Evolutionary conservation across 1,284 basidiomycete genomes (phyloP).

Genomic region (Leccinum pseudoinsigne): DNA sequence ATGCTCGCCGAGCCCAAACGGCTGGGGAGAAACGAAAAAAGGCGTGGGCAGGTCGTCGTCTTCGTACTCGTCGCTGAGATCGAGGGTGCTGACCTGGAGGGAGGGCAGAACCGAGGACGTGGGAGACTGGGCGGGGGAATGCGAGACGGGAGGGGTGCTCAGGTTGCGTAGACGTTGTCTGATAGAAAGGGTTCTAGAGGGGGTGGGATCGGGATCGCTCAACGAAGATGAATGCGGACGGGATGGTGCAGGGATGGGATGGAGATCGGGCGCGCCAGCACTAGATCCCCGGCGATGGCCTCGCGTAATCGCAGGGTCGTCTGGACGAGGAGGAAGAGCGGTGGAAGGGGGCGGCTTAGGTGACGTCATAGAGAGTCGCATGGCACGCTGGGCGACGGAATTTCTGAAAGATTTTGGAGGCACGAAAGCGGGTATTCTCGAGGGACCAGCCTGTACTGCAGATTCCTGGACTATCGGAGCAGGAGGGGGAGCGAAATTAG

Average conservation of each 20-base stretch:
- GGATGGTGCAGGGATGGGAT: constrained; percentile 45
- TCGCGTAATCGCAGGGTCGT: constrained; percentile 40
- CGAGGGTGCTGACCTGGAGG: constrained; percentile 28
- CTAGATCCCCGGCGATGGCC: constrained; percentile 38
- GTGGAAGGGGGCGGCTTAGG: constrained; percentile 61
- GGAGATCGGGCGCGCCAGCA: constrained; percentile 11
- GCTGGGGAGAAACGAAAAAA: constrained; percentile 36
- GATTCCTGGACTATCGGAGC: constrained; percentile 45
- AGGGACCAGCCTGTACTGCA: constrained; percentile 27
- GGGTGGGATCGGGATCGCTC: constrained; percentile 16
- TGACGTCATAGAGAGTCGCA: constrained; percentile 60
- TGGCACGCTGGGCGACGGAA: constrained; percentile 50
- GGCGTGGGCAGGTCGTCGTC: constrained; percentile 22
- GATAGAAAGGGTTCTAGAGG: constrained; percentile 43
- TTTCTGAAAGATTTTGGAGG: constrained; percentile 49
- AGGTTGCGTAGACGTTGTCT: constrained; percentile 63
- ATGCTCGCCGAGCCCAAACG: constrained; percentile 56
- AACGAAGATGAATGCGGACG: constrained; percentile 29
- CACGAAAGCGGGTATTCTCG: constrained; percentile 43
- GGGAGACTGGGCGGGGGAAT: constrained; percentile 7
- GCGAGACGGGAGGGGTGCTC: constrained; percentile 35
- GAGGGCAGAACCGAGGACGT: constrained; percentile 10
- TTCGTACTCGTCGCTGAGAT: constrained; percentile 27
- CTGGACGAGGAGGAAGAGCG: constrained; percentile 58
- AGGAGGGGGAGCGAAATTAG: constrained; percentile 66